Percentiles rank a stretch among this genome's conserved stretches.
phyloP scores from a whole-genome alignment of 2,329 filamentous ascomycete genomes.

The Apiospora aurea region DNA sequence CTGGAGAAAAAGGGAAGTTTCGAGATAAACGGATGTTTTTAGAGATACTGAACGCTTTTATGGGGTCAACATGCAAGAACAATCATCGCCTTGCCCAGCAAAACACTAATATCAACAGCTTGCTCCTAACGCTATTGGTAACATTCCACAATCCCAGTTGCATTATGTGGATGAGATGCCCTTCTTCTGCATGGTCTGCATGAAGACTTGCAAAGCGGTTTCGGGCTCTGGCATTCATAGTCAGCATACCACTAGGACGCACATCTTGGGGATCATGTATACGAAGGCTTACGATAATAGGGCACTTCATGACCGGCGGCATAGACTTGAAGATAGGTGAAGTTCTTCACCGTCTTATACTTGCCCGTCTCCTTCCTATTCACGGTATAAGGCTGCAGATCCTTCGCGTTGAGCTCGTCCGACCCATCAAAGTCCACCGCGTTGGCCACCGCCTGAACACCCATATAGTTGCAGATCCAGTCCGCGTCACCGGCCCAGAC shows the following conservation, averaged over 20 bases:
- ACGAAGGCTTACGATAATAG: conserved; percentile 51
- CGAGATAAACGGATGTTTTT: too few species aligned
- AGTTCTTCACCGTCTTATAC: conserved; percentile 58
- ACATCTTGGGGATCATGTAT: background rate
- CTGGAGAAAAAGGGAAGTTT: too few species aligned
- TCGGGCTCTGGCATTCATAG: conserved; percentile 47
- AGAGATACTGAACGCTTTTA: background rate
- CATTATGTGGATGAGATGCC: conserved; percentile 24
- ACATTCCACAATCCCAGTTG: too few species aligned
- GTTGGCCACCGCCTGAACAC: conserved; percentile 54
- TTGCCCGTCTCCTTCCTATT: conserved; percentile 54
- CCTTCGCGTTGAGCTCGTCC: conserved; percentile 47
- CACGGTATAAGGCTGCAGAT: conserved; percentile 54
- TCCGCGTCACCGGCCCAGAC: conserved; percentile 66
- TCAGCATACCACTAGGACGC: background rate
- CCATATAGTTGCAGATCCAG: conserved; percentile 65
- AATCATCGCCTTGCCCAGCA: background rate
- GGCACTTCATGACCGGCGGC: conserved; percentile 52
- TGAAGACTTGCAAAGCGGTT: conserved; percentile 53
- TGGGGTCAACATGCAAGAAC: background rate
- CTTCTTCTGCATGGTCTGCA: conserved; percentile 27
- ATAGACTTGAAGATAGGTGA: conserved; percentile 57
- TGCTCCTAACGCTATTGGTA: background rate
- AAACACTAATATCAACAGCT: background rate
- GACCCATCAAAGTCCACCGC: conserved; percentile 51